These are phyloP conservation scores for Sarocladium brachiariae DNA, from an alignment of 2,329 filamentous ascomycete genomes.

Conservation along the genomic window DNA sequence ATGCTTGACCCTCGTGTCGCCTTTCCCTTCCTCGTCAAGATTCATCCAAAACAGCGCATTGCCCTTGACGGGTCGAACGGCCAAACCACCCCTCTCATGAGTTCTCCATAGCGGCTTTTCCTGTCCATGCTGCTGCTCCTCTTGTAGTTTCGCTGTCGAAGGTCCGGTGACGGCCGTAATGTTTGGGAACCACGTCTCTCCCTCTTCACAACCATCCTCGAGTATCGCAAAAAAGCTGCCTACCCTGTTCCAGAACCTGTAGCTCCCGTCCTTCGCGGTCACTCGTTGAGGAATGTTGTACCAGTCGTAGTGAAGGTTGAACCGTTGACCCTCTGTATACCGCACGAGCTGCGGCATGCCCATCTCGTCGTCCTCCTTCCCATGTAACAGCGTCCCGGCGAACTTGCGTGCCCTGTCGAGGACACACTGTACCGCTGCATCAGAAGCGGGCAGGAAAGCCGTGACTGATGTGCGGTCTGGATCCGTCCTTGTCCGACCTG, in stretches of 20 bases:
- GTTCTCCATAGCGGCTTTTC: slow-evolving; percentile 3
- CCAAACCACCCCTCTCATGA: slow-evolving; percentile 1
- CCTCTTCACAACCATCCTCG: background rate
- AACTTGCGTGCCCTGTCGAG: background rate
- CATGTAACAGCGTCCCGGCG: background rate
- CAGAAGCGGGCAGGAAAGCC: background rate
- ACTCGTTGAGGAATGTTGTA: slow-evolving; percentile 1
- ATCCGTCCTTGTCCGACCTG: background rate
- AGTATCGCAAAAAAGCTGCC: slow-evolving; percentile 4
- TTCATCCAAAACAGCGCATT: slow-evolving; percentile 7
- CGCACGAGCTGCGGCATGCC: slow-evolving; percentile 3
- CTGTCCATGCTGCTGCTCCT: background rate
- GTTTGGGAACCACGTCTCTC: slow-evolving; percentile 7
- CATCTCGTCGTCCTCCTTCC: slow-evolving; percentile 4
- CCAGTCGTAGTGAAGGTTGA: slow-evolving; percentile 8
- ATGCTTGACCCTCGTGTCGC: slow-evolving; percentile 2
- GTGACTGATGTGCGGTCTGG: slow-evolving; percentile 1
- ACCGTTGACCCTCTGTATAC: background rate
- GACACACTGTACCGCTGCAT: background rate
- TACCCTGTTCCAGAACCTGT: slow-evolving; percentile 4
- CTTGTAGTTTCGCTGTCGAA: background rate
- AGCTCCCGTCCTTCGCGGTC: background rate
- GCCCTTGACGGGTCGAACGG: background rate
- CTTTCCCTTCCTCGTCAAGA: background rate
- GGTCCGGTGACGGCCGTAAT: background rate